Base-by-base conservation (phyloP, 768 basidiomycete species). In the Suillus variegatus region DNA sequence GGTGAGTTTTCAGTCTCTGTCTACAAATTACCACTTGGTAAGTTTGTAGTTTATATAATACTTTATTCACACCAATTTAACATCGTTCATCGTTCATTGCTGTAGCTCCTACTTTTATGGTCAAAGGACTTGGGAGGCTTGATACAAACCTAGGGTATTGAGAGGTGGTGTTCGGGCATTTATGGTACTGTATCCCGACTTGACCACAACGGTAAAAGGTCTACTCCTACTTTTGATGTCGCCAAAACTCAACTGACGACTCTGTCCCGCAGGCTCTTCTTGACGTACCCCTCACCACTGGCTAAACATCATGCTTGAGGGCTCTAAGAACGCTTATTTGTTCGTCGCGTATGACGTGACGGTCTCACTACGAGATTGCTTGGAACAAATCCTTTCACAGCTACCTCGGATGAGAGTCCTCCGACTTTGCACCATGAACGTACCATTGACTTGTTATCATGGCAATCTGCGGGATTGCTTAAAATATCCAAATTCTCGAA, bases 251-350 rank as follows among this genome's bases (percentile, higher is more conserved):
- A 7, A 51, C 14, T 28, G 51, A 52, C 25, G 25, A 52, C 25
- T 52, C 25, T 14, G 25, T 52, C 25, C 51, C 14, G 25, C 51
- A 28, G 51, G 14, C 14, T 22, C 22, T 51, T 14, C 6, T 25
- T 51, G 25, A 12, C 3, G 6, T 32, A 32, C 28, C 28, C 74
- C 73, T 43, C 75, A 73, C 10, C 68, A 65, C 41, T 82, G 82
- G 80, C 76, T 76, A 25, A 73, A n/a, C n/a, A n/a, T n/a, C n/a
- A n/a, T n/a, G 75, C 65, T 85, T 32, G 73, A 70, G 46, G 76
- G 84, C 28, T 85, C 84, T 3, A 83, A 82, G 67, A 77, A 70
- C 70, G 77, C 78, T 20, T 73, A 76, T 47, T 52, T 75, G 57
- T 61, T 65, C 78, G 80, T 51, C 67, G 74, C 2, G 67, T 74